Evolutionary conservation across 495 filamentous ascomycete genomes (phyloP).

Genomic region (Penicillium manginii): DNA sequence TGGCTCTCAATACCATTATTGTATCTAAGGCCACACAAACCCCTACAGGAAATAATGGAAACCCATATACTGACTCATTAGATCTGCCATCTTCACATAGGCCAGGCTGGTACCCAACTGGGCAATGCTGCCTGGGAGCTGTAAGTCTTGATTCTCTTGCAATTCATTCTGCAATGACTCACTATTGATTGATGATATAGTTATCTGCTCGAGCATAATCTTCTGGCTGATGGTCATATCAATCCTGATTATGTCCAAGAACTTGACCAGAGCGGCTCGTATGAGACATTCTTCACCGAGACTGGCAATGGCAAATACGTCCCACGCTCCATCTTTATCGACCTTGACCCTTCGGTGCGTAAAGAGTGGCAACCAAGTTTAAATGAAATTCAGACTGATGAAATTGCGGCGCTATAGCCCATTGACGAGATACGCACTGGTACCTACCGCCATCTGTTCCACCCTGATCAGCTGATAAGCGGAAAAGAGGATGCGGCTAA

Average conservation of each 20-base stretch:
- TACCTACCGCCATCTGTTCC: conserved; percentile 81
- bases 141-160: conserved; percentile 63
- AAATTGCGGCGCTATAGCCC: conserved; percentile 45
- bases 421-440: conserved; percentile 92
- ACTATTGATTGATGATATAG: not conserved
- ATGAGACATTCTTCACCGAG: conserved; percentile 91
- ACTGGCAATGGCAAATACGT: conserved; percentile 87
- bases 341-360: conserved; percentile 59
- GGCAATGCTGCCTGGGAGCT: conserved; percentile 95
- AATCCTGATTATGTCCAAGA: conserved; percentile 64
- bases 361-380: not conserved
- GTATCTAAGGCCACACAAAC: conserved; percentile 9
- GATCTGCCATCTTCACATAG: conserved; percentile 89
- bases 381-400: conserved; percentile 14
- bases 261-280: conserved; percentile 67
- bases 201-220: conserved; percentile 89
- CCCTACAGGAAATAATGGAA: not conserved
- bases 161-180: conserved; percentile 61
- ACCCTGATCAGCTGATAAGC: conserved; percentile 84
- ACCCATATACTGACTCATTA: conserved; percentile 31
- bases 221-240: conserved; percentile 73
- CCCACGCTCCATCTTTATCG: conserved; percentile 67
- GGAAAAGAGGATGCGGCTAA: conserved; percentile 95
- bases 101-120: conserved; percentile 91
- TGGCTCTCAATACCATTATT: conserved; percentile 7